Percentiles rank a stretch among this genome's conserved stretches.
These are phyloP conservation scores for Acanthamoeba culbertsoni DNA, from an alignment of 208 protist species.

Conservation along the genomic window DNA sequence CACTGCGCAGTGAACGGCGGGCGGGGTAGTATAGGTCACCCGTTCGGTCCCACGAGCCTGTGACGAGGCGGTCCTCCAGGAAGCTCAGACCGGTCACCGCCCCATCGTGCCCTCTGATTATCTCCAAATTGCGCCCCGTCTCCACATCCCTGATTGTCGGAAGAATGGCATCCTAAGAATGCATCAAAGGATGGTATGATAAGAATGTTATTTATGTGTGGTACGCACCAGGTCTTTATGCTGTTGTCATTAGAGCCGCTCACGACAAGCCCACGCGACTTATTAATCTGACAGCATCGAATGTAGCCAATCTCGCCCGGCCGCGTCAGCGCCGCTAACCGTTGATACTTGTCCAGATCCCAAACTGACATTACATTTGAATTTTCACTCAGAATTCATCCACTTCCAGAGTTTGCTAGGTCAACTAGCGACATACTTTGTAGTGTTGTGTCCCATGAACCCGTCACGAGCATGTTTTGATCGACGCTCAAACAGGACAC, in stretches of 20 bases:
- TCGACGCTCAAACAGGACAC: slow-evolving; percentile 21
- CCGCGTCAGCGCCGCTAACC: not conserved
- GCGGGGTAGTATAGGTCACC: not conserved
- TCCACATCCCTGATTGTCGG: slow-evolving; percentile 22
- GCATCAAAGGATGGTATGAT: too few species aligned
- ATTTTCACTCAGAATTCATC: too few species aligned
- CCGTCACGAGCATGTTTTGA: not conserved
- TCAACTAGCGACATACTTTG: not conserved
- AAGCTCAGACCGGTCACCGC: not conserved
- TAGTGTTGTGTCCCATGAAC: slow-evolving; percentile 18
- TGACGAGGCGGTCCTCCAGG: not conserved
- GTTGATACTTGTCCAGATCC: not conserved
- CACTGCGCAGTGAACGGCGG: not conserved
- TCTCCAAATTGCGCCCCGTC: not conserved
- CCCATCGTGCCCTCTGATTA: not conserved
- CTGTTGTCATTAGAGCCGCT: slow-evolving; percentile 27
- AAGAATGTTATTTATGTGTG: too few species aligned
- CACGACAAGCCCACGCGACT: not conserved
- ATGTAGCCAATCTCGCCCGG: slow-evolving; percentile 20
- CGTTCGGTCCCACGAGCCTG: not conserved
- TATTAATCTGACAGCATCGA: slow-evolving; percentile 4
- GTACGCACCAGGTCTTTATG: not conserved
- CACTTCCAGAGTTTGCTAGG: too few species aligned
- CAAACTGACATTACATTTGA: not conserved
- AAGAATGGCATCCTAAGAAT: too few species aligned